Percentiles rank a stretch among this genome's conserved stretches.
These are phyloP conservation scores for Singerocomus inundabilis DNA, from an alignment of 1,284 basidiomycete species.

Conservation along the genomic window DNA sequence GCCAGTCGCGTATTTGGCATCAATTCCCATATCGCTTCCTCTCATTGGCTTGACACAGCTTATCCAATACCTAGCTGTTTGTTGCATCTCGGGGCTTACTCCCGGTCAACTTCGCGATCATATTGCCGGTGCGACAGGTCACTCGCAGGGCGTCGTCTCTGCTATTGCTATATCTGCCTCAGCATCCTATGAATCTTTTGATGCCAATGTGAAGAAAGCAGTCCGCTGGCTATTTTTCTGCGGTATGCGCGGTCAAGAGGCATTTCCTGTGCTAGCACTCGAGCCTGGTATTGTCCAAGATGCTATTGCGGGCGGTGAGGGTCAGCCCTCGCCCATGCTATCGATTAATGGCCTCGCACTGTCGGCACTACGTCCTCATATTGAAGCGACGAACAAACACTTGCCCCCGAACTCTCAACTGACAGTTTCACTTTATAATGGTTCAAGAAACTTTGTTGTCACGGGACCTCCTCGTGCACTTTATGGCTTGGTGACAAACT, in stretches of 20 bases:
- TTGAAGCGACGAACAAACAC: conserved; percentile 87
- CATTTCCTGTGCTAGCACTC: conserved; percentile 91
- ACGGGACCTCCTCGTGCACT: conserved; percentile 92
- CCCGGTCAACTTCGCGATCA: conserved; percentile 79
- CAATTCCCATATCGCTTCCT: conserved; percentile 93
- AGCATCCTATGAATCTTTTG: conserved; percentile 70
- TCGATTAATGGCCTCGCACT: conserved; percentile 82
- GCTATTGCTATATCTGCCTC: conserved; percentile 88
- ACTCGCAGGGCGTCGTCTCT: conserved; percentile 95
- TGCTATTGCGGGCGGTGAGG: conserved; percentile 90
- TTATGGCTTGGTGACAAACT: conserved; percentile 88
- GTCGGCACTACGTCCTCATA: conserved; percentile 78
- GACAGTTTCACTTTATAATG: conserved; percentile 88
- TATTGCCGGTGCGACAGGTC: conserved; percentile 88
- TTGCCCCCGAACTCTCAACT: conserved; percentile 79
- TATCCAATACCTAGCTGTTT: conserved; percentile 85
- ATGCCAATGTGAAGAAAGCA: conserved; percentile 78
- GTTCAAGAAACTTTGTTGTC: conserved; percentile 87
- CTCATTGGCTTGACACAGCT: conserved; percentile 97
- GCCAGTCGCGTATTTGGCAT: conserved; percentile 85
- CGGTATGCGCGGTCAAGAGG: conserved; percentile 89
- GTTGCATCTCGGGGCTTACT: conserved; percentile 70
- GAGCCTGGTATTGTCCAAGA: conserved; percentile 89
- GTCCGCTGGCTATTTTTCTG: conserved; percentile 92
- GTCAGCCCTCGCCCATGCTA: conserved; percentile 91